Percentiles rank a stretch among this genome's conserved stretches.
Conservation (phyloP, 352 stramenopile genomes). For the Hyaloperonospora arabidopsidis region DNA sequence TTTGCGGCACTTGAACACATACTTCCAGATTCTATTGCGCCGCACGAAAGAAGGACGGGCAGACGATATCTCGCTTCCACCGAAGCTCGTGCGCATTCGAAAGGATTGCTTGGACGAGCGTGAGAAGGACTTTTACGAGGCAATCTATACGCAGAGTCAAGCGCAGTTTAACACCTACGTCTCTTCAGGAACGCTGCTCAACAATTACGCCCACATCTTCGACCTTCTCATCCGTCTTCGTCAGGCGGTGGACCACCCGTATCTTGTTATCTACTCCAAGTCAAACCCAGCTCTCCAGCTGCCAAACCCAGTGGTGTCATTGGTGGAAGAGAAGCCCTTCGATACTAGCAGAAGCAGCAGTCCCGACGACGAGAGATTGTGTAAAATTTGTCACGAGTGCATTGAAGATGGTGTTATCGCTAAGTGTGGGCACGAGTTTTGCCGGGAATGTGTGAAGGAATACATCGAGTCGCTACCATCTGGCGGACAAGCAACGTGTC, state of each 20-base stretch:
- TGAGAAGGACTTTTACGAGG: conserved; percentile 98
- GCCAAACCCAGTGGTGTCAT: conserved; percentile 30
- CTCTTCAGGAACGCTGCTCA: conserved; percentile 93
- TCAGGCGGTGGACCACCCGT: conserved; percentile 98
- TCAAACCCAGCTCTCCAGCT: conserved; percentile 75
- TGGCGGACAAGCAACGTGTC: conserved; percentile 57
- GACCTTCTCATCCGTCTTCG: conserved; percentile 96
- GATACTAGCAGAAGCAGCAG: conserved; percentile 20
- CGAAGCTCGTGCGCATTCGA: conserved; percentile 84
- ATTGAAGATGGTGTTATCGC: conserved; percentile 84
- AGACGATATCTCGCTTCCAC: conserved; percentile 89
- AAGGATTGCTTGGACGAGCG: conserved; percentile 81
- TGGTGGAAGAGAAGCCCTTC: conserved; percentile 67
- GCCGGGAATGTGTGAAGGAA: conserved; percentile 76
- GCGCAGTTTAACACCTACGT: conserved; percentile 99
- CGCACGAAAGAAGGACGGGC: conserved; percentile 96
- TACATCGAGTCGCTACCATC: conserved; percentile 68
- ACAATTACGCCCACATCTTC: conserved; percentile 99
- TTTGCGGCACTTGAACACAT: background rate
- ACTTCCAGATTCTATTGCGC: conserved; percentile 89
- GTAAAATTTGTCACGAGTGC: conserved; percentile 91
- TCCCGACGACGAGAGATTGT: conserved; percentile 35
- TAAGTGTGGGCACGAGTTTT: conserved; percentile 90
- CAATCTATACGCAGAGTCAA: conserved; percentile 95
- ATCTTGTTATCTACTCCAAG: conserved; percentile 91